phyloP scores from a whole-genome alignment of 108 stramenopile species.

The Skeletonema grethae region DNA sequence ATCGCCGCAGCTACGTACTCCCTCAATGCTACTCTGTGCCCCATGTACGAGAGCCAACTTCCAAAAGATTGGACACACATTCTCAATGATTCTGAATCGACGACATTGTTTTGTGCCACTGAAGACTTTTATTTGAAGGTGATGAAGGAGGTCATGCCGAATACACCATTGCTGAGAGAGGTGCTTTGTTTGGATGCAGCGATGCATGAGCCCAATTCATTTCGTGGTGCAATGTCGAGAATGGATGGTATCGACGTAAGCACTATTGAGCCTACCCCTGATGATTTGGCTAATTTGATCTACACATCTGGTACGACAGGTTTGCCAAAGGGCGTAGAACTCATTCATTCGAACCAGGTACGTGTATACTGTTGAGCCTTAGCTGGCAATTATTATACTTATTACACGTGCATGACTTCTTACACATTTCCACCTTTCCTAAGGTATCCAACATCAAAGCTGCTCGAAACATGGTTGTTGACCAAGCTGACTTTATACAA shows the following conservation, averaged over 20 bases:
- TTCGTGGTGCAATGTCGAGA: constrained; percentile 60
- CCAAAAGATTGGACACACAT: constrained; percentile 94
- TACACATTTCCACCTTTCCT: neutral
- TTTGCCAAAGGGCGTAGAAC: constrained; percentile 92
- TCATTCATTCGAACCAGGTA: constrained; percentile 82
- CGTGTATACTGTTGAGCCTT: neutral
- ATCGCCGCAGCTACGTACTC: constrained; percentile 87
- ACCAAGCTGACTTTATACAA: constrained; percentile 71
- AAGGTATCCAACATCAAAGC: constrained; percentile 78
- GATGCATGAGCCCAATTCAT: constrained; percentile 73
- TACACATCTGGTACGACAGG: constrained; percentile 98
- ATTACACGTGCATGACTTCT: neutral
- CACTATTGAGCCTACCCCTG: constrained; percentile 55
- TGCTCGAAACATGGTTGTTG: constrained; percentile 68
- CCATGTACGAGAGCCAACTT: constrained; percentile 98
- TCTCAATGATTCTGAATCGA: constrained; percentile 85
- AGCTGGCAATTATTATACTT: neutral
- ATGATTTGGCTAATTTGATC: constrained; percentile 93
- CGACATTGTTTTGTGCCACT: constrained; percentile 76
- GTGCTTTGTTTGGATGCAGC: constrained; percentile 78
- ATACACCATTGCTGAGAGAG: constrained; percentile 68
- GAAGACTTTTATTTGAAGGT: constrained; percentile 78
- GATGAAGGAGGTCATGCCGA: constrained; percentile 68
- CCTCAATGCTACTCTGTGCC: constrained; percentile 90
- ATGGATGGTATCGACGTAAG: constrained; percentile 17